Percentiles rank a stretch among this genome's conserved stretches.
Conservation (phyloP, 2,329 filamentous ascomycete genomes). For the Cladobotryum mycophilum region DNA sequence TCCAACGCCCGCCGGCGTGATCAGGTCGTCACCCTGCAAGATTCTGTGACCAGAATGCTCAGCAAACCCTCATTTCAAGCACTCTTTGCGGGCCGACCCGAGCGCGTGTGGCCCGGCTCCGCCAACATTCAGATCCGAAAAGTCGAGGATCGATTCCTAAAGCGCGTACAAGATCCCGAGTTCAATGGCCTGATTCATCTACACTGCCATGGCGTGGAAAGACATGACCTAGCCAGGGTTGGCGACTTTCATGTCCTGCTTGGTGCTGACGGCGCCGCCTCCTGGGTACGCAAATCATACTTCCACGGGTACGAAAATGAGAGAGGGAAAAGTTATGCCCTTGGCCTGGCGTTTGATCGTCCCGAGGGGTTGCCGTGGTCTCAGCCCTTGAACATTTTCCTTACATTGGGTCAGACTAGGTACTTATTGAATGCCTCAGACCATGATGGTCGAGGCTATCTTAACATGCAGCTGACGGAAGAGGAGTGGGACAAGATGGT, state of each 20-base stretch:
- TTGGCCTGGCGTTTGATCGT: conserved; percentile 29
- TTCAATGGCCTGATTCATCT: conserved; percentile 27
- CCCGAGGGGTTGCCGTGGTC: conserved; percentile 27
- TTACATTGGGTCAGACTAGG: conserved; percentile 30
- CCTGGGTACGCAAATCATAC: conserved; percentile 28
- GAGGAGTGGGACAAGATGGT: conserved; percentile 31
- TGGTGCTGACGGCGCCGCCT: conserved; percentile 30
- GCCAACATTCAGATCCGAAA: conserved; percentile 34
- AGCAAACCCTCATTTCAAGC: conserved; percentile 22
- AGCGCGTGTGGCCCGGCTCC: conserved; percentile 30
- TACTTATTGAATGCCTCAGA: conserved; percentile 32
- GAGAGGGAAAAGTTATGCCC: conserved; percentile 27
- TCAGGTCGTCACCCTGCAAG: conserved; percentile 31
- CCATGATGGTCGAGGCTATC: conserved; percentile 26
- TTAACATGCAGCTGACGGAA: conserved; percentile 32
- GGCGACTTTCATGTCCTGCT: conserved; percentile 32
- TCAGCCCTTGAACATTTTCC: conserved; percentile 30
- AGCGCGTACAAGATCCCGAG: conserved; percentile 25
- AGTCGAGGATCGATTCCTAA: conserved; percentile 31
- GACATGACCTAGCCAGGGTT: conserved; percentile 23
- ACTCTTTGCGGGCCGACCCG: conserved; percentile 26
- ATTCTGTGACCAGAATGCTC: conserved; percentile 26
- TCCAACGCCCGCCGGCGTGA: conserved; percentile 24
- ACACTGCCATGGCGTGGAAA: conserved; percentile 25
- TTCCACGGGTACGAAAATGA: conserved; percentile 30